Conservation (phyloP, 2,329 filamentous ascomycete genomes). For the Clonostachys byssicola region DNA sequence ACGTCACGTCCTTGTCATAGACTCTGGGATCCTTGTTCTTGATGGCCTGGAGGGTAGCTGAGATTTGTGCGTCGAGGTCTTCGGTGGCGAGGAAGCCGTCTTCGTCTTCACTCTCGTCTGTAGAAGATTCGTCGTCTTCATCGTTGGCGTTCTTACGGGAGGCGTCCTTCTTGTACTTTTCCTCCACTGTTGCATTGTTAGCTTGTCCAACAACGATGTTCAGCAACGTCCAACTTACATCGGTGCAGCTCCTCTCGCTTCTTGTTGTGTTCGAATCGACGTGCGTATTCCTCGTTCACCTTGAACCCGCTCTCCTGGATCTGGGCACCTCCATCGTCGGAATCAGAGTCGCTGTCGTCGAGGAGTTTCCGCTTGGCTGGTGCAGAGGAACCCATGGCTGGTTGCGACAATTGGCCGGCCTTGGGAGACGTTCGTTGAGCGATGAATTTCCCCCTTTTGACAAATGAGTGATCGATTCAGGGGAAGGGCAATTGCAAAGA, state of each 20-base stretch:
- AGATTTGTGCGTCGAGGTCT: conserved; percentile 81
- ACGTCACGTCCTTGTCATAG: conserved; percentile 75
- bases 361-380: conserved; percentile 39
- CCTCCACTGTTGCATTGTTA: conserved; percentile 61
- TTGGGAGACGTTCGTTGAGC: no score
- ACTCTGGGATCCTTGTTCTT: conserved; percentile 86
- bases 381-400: conserved; percentile 1
- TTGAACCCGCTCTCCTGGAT: conserved; percentile 54
- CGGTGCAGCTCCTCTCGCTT: conserved; percentile 83
- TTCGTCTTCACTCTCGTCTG: conserved; percentile 84
- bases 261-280: conserved; percentile 93
- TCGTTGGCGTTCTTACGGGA: conserved; percentile 41
- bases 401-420: no score
- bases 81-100: conserved; percentile 82
- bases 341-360: conserved; percentile 50
- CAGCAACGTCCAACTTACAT: conserved; percentile 37
- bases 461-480: no score
- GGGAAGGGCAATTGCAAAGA: no score
- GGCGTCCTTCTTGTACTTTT: conserved; percentile 64
- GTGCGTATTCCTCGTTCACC: conserved; percentile 87
- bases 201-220: not conserved
- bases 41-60: conserved; percentile 82
- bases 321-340: conserved; percentile 33
- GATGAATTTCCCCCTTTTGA: no score
- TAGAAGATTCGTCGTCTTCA: conserved; percentile 60